These are phyloP conservation scores for Malassezia restricta DNA, from an alignment of 1,284 basidiomycete species.

Conservation along the genomic window DNA sequence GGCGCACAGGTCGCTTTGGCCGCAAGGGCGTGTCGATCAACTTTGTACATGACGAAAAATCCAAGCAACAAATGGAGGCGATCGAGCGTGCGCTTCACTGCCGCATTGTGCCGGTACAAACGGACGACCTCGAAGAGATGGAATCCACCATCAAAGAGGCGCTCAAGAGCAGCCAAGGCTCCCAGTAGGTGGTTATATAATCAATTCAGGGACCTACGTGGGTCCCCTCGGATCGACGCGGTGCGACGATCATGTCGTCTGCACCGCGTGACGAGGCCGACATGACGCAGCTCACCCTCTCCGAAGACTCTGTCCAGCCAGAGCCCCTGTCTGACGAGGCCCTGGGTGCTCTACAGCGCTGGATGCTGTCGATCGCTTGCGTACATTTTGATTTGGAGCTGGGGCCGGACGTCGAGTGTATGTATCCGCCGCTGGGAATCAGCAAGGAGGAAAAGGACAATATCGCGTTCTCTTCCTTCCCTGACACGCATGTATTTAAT, in stretches of 20 bases:
- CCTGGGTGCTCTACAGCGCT: constrained; percentile 38
- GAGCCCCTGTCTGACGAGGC: neutral
- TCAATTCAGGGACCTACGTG: neutral
- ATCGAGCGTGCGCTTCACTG: constrained; percentile 41
- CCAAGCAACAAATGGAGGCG: constrained; percentile 38
- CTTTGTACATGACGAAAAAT: constrained; percentile 43
- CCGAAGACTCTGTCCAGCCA: neutral
- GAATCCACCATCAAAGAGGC: constrained; percentile 41
- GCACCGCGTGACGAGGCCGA: neutral
- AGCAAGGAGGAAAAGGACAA: constrained; percentile 63
- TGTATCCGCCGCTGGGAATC: constrained; percentile 58
- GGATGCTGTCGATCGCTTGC: constrained; percentile 40
- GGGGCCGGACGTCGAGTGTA: constrained; percentile 66
- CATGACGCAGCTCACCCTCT: constrained; percentile 8
- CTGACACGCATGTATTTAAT: constrained; percentile 57
- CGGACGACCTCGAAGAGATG: constrained; percentile 44
- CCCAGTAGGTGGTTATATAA: neutral
- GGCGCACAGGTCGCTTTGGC: constrained; percentile 48
- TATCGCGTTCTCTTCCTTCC: constrained; percentile 86
- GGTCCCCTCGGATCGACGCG: too few species aligned
- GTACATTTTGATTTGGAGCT: constrained; percentile 48
- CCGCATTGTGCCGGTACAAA: constrained; percentile 35
- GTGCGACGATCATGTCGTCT: neutral
- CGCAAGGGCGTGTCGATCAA: constrained; percentile 45
- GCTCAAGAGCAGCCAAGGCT: neutral